Base-by-base conservation (phyloP, 495 filamentous ascomycete genomes). In the Pyrenula aspistea region DNA sequence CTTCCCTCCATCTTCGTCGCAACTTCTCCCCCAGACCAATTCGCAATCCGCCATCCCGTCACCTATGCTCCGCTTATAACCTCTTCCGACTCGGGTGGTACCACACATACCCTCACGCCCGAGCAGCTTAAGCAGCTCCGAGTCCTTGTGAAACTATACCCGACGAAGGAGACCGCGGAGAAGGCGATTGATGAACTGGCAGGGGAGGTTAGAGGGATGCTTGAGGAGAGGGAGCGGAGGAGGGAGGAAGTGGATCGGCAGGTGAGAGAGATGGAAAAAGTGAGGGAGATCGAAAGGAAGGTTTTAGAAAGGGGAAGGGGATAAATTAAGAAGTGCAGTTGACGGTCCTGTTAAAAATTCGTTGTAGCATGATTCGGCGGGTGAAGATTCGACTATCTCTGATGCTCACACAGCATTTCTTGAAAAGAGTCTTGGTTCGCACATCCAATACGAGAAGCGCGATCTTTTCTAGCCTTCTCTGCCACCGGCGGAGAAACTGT, bases 241-340 rank as follows among this genome's bases (percentile, higher is more conserved):
- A 68, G 65, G 51, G 71, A 72, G 31, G 67, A 75, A 19, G 62
- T 74, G 0, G 71, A 76, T 54, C 67, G 63, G 55, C 66, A 66
- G 2, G 69, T 77, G 58, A 73, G 76, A 53, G 74, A 75, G 61
- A 77, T 75, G 59, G 62, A 65, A 24, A 75, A 73, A 54, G 72
- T 75, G 56, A 61, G 71, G 19, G 70, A 77, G 50, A 72, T 66
- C 0, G 74, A 77, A 60, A 64, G 73, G 65, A 75, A 74, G 55
- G 68, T 77, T 15, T 57, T 42, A 15, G 31, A 15, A 15, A 42
- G 31, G 31, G 31, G 31, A 15, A 42, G 31, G 31, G 31, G 31
- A 15, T 42, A 15, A 42, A 42, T 4, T 42, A n/a, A n/a, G 67
- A 73, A 48, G 69, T 67, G 20, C 72, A 72, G n/a, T n/a, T n/a